These are phyloP conservation scores for Colletotrichum eremochloae DNA, from an alignment of 2,329 filamentous ascomycete genomes.

Conservation along the genomic window DNA sequence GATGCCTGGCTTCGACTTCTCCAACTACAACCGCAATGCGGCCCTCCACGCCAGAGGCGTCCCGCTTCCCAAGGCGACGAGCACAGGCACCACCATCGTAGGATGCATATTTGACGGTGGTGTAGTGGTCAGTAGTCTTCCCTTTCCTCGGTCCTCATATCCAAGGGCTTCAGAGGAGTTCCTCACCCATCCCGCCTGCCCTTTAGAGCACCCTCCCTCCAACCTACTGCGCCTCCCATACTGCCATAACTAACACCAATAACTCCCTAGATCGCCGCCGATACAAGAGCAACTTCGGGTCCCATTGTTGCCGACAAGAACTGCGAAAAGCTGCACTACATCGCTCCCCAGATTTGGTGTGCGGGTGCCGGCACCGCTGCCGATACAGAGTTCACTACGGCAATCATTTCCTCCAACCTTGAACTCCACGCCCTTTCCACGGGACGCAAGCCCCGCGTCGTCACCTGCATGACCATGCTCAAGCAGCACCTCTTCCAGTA, in stretches of 20 bases:
- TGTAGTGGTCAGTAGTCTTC: constrained; percentile 77
- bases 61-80: constrained; percentile 96
- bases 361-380: constrained; percentile 97
- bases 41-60: constrained; percentile 95
- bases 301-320: constrained; percentile 99
- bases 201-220: too few relatives aligned
- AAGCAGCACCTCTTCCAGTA: constrained; percentile 99
- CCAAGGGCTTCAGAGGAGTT: neutral
- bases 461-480: constrained; percentile 99
- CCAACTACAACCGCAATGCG: constrained; percentile 99
- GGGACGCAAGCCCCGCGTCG: constrained; percentile 94
- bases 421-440: constrained; percentile 97
- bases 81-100: constrained; percentile 98
- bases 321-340: constrained; percentile 99
- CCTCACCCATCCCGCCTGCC: neutral
- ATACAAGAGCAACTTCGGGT: constrained; percentile 96
- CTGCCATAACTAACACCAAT: constrained; percentile 19
- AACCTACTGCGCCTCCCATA: constrained; percentile 6
- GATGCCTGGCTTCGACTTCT: constrained; percentile 99
- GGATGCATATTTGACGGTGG: constrained; percentile 97
- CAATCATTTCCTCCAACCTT: constrained; percentile 97
- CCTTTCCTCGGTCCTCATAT: neutral
- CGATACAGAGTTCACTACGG: constrained; percentile 98
- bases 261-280: constrained; percentile 85
- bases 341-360: constrained; percentile 98